phyloP scores from a whole-genome alignment of 352 stramenopile genomes.

The Pythium aphanidermatum region DNA sequence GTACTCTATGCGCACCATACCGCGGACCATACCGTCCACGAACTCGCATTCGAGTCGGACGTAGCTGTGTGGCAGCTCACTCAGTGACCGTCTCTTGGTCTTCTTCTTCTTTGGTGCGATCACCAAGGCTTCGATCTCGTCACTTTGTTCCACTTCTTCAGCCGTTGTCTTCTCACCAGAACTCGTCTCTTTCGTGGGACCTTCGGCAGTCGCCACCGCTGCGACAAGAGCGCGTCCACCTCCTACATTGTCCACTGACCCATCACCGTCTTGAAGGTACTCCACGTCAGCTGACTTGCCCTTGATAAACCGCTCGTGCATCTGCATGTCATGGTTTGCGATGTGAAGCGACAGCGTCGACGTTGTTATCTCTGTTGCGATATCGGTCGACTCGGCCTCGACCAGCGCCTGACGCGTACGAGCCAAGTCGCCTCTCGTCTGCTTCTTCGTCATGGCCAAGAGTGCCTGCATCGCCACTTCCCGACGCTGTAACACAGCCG shows the following conservation, averaged over 20 bases:
- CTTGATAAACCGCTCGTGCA: constrained; percentile 64
- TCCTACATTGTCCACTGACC: constrained; percentile 7
- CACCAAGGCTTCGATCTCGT: neutral
- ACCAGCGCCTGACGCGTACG: constrained; percentile 19
- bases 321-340: constrained; percentile 58
- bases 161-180: neutral
- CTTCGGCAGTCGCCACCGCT: constrained; percentile 4
- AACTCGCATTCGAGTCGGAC: constrained; percentile 69
- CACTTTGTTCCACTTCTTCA: neutral
- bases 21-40: constrained; percentile 54
- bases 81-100: constrained; percentile 9
- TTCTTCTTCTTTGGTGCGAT: constrained; percentile 8
- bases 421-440: constrained; percentile 26
- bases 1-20: constrained; percentile 61
- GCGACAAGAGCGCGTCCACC: constrained; percentile 7
- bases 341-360: constrained; percentile 50
- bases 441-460: constrained; percentile 23
- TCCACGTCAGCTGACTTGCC: constrained; percentile 54
- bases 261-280: constrained; percentile 38
- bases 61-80: constrained; percentile 60
- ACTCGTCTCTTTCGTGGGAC: neutral
- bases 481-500: constrained; percentile 34
- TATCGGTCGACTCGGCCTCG: constrained; percentile 7
- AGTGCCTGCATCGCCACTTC: constrained; percentile 35
- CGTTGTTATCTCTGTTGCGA: constrained; percentile 34